Evolutionary conservation across 2,329 filamentous ascomycete species (phyloP), one percentile per base, ranked within the genome.

Genomic region (Tolypocladium endophyticum): DNA sequence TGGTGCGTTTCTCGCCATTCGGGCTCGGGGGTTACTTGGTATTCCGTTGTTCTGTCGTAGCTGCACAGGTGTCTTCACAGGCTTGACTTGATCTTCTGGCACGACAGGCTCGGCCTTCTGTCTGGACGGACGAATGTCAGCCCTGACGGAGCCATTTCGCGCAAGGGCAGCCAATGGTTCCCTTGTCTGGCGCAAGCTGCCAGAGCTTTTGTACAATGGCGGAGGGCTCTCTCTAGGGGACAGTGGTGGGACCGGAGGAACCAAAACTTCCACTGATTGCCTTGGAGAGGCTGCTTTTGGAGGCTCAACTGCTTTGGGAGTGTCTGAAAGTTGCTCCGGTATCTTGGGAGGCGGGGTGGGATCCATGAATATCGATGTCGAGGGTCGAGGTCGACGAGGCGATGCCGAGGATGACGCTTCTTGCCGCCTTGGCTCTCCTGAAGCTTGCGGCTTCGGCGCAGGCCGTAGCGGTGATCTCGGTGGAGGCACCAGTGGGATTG

Each of bases 11-110:
- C 55, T 68, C 72, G 74, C 64, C 14, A 71, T 70, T 58, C 71
- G 70, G 6, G 76, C 72, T 39, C 74, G 72, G 4, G 80, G 80
- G 55, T 81, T 80, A 2, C 72, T 72, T 0, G 80, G 81, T 18
- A 83, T 71, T 2, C 80, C 80, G 1, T 72, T 75, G 0, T 74
- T 78, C 4, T 75, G 70, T n/a, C 77, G 72, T 61, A 74, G 72
- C 61, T 79, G 77, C 4, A 79, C 69, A 7, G 74, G 72, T 2
- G 72, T 66, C 30, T 71, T 66, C 20, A 72, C 65, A 0, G 71
- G 66, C 5, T 67, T 59, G 20, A 66, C 65, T 20, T 60, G 50
- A 16, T 61, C 63, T 33, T 66, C 61, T 14, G 63, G 54, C 11
- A 47, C 43, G 11, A 6, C 39, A n/a, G 39, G 39, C 39, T n/a